Base-by-base conservation (phyloP, 768 basidiomycete species). In the Amanita muscaria region DNA sequence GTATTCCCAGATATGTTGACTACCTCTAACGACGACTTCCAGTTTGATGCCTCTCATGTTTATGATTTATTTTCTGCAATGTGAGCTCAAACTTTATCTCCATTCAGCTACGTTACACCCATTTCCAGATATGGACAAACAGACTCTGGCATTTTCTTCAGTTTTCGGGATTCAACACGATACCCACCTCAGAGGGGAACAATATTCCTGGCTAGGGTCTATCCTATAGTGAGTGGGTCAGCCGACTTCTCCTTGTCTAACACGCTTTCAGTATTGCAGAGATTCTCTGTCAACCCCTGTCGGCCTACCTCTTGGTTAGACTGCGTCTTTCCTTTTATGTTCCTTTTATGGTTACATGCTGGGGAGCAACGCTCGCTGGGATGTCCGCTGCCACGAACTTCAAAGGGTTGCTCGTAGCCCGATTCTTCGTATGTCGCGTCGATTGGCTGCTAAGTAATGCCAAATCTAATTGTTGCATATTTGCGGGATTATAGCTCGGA, bases 141-240 rank as follows among this genome's bases (percentile, higher is more conserved):
- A 63, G 43, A 58, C 59, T 6, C 56, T 65, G 2, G 46, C 62
- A 2, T 53, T 64, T 37, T 53, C 61, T 7, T 65, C 64, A 8
- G 62, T 65, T 19, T 65, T 64, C 40, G 62, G 64, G 1, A 56
- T 65, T 18, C 50, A 56, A 36, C 42, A 40, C 12, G 59, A 64
- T 27, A 50, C 62, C 1, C 47, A 58, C 15, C 59, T 65, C 3
- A 49, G 54, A 18, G 62, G 62, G 19, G 54, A 58, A 22, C 57
- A 65, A 32, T 65, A 65, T 42, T 65, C 64, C 7, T 30, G 64
- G 4, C 53, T 65, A 3, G 64, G 62, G 6, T 64, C 64, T 5
- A 56, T 60, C 12, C 47, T 63, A 15, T 60, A 49, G 62, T 65
- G 46, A 44, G 61, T 38, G 21, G 31, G 31, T 32, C 30, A 33